Percentiles rank a stretch among this genome's conserved stretches.
Evolutionary conservation across 345 rosid genomes (phyloP).

Genomic region (Moringa oleifera): DNA sequence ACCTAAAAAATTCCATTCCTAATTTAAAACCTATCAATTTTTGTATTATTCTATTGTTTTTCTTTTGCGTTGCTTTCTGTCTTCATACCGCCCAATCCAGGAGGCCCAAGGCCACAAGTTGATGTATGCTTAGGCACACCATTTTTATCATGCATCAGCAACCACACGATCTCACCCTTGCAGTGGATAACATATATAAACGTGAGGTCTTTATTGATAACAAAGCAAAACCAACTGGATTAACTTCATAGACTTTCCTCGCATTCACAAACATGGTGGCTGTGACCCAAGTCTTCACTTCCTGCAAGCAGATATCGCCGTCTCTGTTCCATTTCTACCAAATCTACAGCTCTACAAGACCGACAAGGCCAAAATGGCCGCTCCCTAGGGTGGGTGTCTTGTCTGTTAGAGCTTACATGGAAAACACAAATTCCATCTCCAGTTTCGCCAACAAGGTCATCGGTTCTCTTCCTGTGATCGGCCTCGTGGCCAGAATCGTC

Average conservation of each 20-base stretch:
- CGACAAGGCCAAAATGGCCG: constrained; percentile 16
- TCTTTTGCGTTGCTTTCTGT: too few relatives aligned
- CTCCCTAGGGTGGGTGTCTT: constrained; percentile 27
- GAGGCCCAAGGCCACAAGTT: too few relatives aligned
- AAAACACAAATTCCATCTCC: constrained; percentile 66
- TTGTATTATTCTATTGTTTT: too few relatives aligned
- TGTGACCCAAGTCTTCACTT: constrained; percentile 33
- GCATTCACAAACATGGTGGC: constrained; percentile 42
- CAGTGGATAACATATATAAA: constrained; percentile 46
- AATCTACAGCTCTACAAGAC: constrained; percentile 13
- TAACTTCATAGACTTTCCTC: constrained; percentile 4
- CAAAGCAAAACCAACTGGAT: neutral
- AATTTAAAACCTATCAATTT: too few relatives aligned
- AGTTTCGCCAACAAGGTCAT: constrained; percentile 67
- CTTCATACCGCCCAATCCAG: too few relatives aligned
- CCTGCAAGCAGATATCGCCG: constrained; percentile 50
- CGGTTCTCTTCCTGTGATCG: constrained; percentile 85
- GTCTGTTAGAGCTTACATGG: constrained; percentile 65
- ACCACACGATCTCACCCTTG: neutral
- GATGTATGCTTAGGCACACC: neutral
- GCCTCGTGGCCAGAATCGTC: constrained; percentile 79
- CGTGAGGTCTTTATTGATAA: constrained; percentile 24
- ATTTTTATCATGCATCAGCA: neutral
- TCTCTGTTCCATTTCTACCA: constrained; percentile 39
- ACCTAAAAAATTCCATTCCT: too few relatives aligned